phyloP scores from a whole-genome alignment of 371 early-diverging fungal genomes.

The Rhizopus arrhizus region DNA sequence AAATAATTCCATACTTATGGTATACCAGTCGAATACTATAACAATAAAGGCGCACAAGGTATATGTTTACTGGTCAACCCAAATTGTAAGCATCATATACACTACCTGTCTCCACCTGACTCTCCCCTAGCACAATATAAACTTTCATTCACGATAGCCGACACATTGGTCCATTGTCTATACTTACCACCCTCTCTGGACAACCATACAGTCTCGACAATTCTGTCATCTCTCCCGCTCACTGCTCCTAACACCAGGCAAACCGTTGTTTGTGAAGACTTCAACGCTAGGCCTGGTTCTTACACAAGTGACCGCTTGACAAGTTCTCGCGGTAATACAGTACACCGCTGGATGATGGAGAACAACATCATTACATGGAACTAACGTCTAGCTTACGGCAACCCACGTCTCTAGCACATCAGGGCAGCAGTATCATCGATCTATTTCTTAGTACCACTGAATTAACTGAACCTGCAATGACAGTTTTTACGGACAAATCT shows the following conservation, averaged over 20 bases:
- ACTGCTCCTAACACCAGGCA: background rate
- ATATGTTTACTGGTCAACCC: conserved; percentile 2
- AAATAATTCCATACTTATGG: conserved; percentile 25
- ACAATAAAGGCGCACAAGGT: conserved; percentile 9
- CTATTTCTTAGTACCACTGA: background rate
- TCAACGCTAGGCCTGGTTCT: conserved; percentile 14
- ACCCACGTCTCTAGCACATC: background rate
- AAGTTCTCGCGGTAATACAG: conserved; percentile 2
- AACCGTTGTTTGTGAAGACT: conserved; percentile 20
- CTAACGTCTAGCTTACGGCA: conserved; percentile 9
- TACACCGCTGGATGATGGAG: background rate
- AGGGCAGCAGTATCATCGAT: background rate
- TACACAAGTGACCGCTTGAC: conserved; percentile 1
- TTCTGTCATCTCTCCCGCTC: background rate
- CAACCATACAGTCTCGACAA: background rate
- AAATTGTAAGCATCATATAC: conserved; percentile 1
- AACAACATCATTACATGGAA: background rate
- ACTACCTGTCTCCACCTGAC: conserved; percentile 1
- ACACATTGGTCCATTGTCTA: conserved; percentile 6
- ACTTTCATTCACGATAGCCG: background rate
- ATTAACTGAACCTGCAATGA: background rate
- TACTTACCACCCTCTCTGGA: conserved; percentile 21
- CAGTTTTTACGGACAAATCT: conserved; percentile 5
- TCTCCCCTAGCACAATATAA: background rate
- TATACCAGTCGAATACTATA: background rate